phyloP scores from a whole-genome alignment of 1,139 yeast species.

The Zhuliangozyma blackwelliae region DNA sequence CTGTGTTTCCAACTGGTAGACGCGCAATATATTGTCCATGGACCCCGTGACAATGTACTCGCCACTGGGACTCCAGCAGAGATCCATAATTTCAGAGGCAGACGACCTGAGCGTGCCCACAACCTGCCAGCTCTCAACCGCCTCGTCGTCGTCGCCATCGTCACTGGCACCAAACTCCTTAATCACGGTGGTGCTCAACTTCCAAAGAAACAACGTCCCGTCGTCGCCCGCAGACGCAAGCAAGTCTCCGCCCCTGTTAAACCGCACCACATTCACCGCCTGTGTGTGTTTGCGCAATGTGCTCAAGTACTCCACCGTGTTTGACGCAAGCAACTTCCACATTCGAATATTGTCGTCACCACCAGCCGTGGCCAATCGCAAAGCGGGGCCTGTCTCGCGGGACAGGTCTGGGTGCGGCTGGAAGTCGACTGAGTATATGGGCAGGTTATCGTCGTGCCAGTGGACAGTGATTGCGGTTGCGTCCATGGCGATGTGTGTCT shows the following conservation, averaged over 20 bases:
- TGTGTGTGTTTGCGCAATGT: constrained; percentile 86
- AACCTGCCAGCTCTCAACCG: constrained; percentile 67
- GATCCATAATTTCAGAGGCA: constrained; percentile 79
- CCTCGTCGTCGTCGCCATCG: constrained; percentile 46
- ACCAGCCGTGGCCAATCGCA: constrained; percentile 80
- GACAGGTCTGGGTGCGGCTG: constrained; percentile 44
- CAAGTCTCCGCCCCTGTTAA: constrained; percentile 59
- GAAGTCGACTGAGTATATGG: constrained; percentile 79
- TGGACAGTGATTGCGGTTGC: constrained; percentile 65
- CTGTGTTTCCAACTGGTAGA: constrained; percentile 35
- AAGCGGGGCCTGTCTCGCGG: not conserved
- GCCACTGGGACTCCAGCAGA: constrained; percentile 88
- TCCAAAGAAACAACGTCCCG: constrained; percentile 84
- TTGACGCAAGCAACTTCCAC: constrained; percentile 33
- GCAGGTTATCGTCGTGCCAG: constrained; percentile 80
- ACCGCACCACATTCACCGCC: constrained; percentile 89
- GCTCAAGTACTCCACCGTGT: constrained; percentile 54
- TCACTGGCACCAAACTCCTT: constrained; percentile 52
- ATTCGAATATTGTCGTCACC: constrained; percentile 88
- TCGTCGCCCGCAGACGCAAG: constrained; percentile 95
- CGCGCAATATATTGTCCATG: constrained; percentile 79
- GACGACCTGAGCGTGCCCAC: constrained; percentile 45
- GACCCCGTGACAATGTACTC: constrained; percentile 78
- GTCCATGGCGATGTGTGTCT: constrained; percentile 47
- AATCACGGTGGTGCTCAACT: constrained; percentile 47